These are phyloP conservation scores for Alternaria consortialis DNA, from an alignment of 2,329 filamentous ascomycete species.

Conservation along the genomic window DNA sequence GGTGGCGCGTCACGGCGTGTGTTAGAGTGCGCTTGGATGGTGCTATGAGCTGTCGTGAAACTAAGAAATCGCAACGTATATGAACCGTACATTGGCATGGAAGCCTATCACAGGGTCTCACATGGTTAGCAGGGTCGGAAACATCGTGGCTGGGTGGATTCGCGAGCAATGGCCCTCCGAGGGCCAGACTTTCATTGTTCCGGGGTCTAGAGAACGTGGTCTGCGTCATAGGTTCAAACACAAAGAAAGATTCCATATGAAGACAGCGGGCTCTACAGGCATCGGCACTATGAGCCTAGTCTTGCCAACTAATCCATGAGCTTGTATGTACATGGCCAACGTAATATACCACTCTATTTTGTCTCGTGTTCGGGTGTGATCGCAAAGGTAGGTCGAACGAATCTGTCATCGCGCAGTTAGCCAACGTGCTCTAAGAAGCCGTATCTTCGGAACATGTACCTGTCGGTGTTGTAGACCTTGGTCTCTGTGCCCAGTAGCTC, in stretches of 20 bases:
- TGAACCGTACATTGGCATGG: neutral
- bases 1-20: neutral
- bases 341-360: conserved; percentile 58
- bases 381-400: conserved; percentile 79
- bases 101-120: neutral
- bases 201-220: neutral
- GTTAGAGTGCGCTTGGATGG: neutral
- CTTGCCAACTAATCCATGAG: neutral
- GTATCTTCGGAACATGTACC: conserved; percentile 64
- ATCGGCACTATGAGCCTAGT: neutral
- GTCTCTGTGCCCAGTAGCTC: conserved; percentile 84
- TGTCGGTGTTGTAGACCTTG: conserved; percentile 86
- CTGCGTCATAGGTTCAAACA: conserved; percentile 2
- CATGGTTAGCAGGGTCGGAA: neutral
- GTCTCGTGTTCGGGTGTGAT: conserved; percentile 71
- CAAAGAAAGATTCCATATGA: conserved; percentile 22
- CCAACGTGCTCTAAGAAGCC: neutral
- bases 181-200: neutral
- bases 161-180: neutral
- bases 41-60: neutral
- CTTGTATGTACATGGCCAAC: conserved; percentile 27
- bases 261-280: conserved; percentile 14
- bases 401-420: conserved; percentile 37
- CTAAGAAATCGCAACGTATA: neutral
- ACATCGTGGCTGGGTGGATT: neutral